A percentile compares a stretch with the other conserved stretches of the same genome.
phyloP scores from a whole-genome alignment of 2,329 filamentous ascomycete species.

The Lachnellula hyalina region DNA sequence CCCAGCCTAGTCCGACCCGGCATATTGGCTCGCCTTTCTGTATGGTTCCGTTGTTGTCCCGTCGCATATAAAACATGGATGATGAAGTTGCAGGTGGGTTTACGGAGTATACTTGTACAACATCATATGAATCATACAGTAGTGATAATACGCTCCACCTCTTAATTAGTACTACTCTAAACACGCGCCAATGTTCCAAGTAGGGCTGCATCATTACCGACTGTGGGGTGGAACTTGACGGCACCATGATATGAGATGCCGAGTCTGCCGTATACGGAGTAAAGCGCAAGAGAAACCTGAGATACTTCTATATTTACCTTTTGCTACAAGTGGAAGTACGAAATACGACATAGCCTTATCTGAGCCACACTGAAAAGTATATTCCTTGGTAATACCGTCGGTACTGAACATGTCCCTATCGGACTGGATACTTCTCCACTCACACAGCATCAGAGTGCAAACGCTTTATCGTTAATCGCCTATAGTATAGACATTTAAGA shows the following conservation, averaged over 20 bases:
- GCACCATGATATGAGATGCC: neutral
- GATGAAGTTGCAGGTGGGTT: neutral
- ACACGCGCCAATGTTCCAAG: neutral
- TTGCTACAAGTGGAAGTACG: too few species aligned
- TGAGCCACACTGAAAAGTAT: too few species aligned
- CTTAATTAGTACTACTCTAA: neutral
- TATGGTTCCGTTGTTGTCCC: neutral
- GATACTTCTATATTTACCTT: neutral
- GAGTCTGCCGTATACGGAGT: conserved; percentile 1
- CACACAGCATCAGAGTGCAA: too few species aligned
- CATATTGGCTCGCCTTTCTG: neutral
- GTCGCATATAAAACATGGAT: neutral
- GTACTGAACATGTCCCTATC: too few species aligned
- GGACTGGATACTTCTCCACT: too few species aligned
- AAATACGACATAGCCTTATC: too few species aligned
- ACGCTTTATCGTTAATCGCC: neutral
- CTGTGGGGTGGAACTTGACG: neutral
- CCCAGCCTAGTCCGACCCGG: neutral
- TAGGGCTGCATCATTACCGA: neutral
- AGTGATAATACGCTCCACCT: neutral
- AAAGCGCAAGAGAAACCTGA: neutral
- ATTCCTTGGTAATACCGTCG: too few species aligned
- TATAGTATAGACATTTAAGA: neutral
- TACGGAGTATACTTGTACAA: neutral
- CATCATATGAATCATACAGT: neutral